Evolutionary conservation across 108 stramenopile genomes (phyloP).

Genomic region (Cyclostephanos tholiformis): DNA sequence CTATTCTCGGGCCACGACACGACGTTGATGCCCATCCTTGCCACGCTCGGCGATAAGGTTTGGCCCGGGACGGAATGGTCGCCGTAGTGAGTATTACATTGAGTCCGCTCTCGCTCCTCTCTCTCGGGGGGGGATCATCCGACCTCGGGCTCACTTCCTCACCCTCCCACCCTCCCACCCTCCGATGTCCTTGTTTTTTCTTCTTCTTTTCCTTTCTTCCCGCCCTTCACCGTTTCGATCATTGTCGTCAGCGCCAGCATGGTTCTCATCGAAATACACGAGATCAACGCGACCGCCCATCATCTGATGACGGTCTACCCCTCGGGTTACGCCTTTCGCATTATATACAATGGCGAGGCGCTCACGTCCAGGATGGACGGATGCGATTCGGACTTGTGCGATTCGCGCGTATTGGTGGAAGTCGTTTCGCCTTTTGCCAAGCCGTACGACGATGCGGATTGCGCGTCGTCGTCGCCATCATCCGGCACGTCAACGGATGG

Average conservation of each 20-base stretch:
- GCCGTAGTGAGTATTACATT: constrained; percentile 44
- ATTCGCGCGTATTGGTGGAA: constrained; percentile 46
- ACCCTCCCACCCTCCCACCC: too few relatives aligned
- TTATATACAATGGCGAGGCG: constrained; percentile 78
- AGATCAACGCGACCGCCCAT: constrained; percentile 23
- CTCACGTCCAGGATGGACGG: constrained; percentile 62
- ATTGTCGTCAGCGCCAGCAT: constrained; percentile 63
- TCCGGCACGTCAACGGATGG: neutral
- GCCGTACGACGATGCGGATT: constrained; percentile 41
- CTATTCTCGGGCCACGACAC: constrained; percentile 87
- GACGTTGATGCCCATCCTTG: constrained; percentile 83
- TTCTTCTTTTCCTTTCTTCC: too few relatives aligned
- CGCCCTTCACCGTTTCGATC: too few relatives aligned
- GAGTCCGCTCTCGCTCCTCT: too few relatives aligned
- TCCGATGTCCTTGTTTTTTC: too few relatives aligned
- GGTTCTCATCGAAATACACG: constrained; percentile 73
- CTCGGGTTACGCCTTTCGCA: constrained; percentile 68
- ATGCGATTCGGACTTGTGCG: constrained; percentile 70
- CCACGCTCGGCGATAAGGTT: constrained; percentile 63
- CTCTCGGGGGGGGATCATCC: too few relatives aligned
- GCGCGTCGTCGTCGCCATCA: constrained; percentile 14
- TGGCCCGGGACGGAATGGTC: constrained; percentile 76
- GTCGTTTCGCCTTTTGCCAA: constrained; percentile 55
- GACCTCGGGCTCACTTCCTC: too few relatives aligned
- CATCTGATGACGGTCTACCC: constrained; percentile 19